Conservation (phyloP, 2,329 filamentous ascomycete genomes). For the Corinectria fuckeliana region DNA sequence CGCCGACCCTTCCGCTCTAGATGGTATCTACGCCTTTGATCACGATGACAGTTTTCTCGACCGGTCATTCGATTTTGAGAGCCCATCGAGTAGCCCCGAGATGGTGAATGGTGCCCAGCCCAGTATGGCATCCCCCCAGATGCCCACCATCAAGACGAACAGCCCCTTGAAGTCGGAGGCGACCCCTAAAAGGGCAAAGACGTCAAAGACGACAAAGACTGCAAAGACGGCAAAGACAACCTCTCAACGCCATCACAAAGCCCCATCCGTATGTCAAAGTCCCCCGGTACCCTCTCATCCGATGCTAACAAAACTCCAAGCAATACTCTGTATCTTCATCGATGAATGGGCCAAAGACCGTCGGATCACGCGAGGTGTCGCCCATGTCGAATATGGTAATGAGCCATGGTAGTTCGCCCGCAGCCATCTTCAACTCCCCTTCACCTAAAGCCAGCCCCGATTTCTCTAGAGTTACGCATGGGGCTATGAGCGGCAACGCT, state of each 20-base stretch:
- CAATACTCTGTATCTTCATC: conserved; percentile 59
- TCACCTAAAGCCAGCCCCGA: conserved; percentile 52
- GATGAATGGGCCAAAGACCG: conserved; percentile 56
- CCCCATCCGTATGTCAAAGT: conserved; percentile 47
- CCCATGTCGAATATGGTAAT: conserved; percentile 59
- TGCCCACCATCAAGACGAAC: conserved; percentile 49
- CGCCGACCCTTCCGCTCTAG: conserved; percentile 34
- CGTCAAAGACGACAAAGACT: conserved; percentile 50
- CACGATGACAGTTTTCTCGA: conserved; percentile 54
- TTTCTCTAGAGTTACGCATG: conserved; percentile 44
- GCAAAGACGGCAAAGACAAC: conserved; percentile 48
- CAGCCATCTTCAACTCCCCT: conserved; percentile 55
- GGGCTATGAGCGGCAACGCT: conserved; percentile 27
- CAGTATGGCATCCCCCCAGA: conserved; percentile 52
- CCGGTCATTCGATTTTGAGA: conserved; percentile 63
- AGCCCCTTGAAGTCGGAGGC: conserved; percentile 37
- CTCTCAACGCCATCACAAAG: conserved; percentile 36
- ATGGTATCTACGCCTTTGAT: conserved; percentile 43
- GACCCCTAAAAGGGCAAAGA: conserved; percentile 36
- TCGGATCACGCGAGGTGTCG: conserved; percentile 60
- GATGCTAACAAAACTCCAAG: conserved; percentile 46
- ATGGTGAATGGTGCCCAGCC: conserved; percentile 35
- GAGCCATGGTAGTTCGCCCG: conserved; percentile 61
- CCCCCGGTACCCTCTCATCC: not conserved
- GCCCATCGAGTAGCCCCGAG: conserved; percentile 63